These are phyloP conservation scores for Ustilago shanxiensis DNA, from an alignment of 1,284 basidiomycete genomes.

Conservation along the genomic window DNA sequence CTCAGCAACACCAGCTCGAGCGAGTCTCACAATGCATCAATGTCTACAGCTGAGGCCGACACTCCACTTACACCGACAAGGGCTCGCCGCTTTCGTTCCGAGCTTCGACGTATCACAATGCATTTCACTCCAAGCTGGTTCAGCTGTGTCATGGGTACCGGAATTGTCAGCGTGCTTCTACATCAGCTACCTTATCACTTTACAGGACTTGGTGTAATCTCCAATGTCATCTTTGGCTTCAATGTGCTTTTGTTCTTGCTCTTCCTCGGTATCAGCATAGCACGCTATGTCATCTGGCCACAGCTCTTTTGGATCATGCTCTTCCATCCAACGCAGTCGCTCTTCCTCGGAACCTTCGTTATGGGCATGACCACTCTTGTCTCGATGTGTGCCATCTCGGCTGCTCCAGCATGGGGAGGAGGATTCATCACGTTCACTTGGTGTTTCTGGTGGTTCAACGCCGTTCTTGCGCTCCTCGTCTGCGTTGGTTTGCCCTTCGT, in stretches of 20 bases:
- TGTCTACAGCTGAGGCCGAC: background rate
- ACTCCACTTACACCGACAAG: conserved; percentile 9
- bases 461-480: conserved; percentile 75
- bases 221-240: conserved; percentile 76
- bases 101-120: conserved; percentile 38
- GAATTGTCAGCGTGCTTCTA: conserved; percentile 72
- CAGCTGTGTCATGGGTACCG: conserved; percentile 71
- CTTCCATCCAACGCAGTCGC: conserved; percentile 76
- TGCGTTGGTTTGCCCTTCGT: conserved; percentile 78
- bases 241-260: conserved; percentile 78
- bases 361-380: conserved; percentile 81
- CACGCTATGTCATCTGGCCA: conserved; percentile 76
- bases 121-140: conserved; percentile 63
- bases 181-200: conserved; percentile 72
- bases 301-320: conserved; percentile 75
- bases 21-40: background rate
- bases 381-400: conserved; percentile 73
- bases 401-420: conserved; percentile 72
- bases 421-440: conserved; percentile 77
- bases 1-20: conserved; percentile 15
- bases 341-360: conserved; percentile 79
- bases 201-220: conserved; percentile 70
- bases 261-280: conserved; percentile 71
- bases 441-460: conserved; percentile 81
- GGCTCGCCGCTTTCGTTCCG: conserved; percentile 23